These are phyloP conservation scores for Rhazya stricta DNA, from an alignment of 257 asterid genomes.

Conservation along the genomic window DNA sequence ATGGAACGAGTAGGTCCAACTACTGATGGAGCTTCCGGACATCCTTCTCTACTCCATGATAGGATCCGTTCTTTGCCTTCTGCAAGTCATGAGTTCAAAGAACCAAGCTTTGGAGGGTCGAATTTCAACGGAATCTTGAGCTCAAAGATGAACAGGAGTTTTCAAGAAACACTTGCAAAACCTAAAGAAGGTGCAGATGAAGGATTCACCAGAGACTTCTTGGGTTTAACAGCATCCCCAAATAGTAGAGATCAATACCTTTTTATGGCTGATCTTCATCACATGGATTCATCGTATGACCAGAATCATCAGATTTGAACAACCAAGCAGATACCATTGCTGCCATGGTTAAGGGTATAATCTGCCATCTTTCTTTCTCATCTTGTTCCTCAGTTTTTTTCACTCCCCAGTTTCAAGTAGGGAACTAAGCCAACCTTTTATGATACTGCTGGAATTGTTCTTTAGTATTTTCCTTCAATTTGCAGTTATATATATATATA, in stretches of 20 bases:
- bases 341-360: too few relatives aligned
- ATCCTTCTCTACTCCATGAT: background rate
- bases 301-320: constrained; percentile 30
- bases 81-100: constrained; percentile 4
- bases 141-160: constrained; percentile 1
- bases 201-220: constrained; percentile 56
- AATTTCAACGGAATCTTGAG: background rate
- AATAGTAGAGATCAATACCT: constrained; percentile 25
- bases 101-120: background rate
- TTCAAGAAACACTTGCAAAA: constrained; percentile 20
- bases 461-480: too few relatives aligned
- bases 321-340: constrained; percentile 32
- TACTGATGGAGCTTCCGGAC: background rate
- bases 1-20: constrained; percentile 24
- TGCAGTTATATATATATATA: too few relatives aligned
- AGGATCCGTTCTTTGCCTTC: constrained; percentile 7
- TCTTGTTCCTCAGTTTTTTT: too few relatives aligned
- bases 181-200: constrained; percentile 20
- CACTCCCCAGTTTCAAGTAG: too few relatives aligned
- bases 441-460: too few relatives aligned
- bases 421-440: too few relatives aligned
- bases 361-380: too few relatives aligned
- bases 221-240: constrained; percentile 50
- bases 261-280: constrained; percentile 41
- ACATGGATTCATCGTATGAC: constrained; percentile 36